These are phyloP conservation scores for Claviceps quebecensis DNA, from an alignment of 2,329 filamentous ascomycete genomes.

Conservation along the genomic window DNA sequence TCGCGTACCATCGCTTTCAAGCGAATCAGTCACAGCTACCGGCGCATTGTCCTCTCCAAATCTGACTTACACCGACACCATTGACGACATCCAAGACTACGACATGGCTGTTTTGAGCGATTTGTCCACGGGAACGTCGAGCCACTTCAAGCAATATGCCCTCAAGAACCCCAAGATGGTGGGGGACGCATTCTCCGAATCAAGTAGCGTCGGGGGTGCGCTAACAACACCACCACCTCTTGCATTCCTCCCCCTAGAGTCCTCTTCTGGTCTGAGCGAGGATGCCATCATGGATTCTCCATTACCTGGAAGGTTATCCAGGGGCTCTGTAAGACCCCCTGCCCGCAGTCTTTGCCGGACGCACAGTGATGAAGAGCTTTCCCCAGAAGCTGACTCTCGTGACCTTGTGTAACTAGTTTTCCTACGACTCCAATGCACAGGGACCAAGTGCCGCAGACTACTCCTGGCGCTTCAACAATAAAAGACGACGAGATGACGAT, in stretches of 20 bases:
- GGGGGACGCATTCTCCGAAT: constrained; percentile 69
- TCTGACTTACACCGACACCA: constrained; percentile 45
- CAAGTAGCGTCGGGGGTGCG: constrained; percentile 36
- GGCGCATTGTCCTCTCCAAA: constrained; percentile 57
- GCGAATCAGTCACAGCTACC: constrained; percentile 33
- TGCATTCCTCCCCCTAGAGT: constrained; percentile 43
- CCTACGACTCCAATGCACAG: constrained; percentile 21
- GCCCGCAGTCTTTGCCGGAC: background rate
- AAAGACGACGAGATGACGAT: constrained; percentile 81
- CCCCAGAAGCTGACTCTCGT: background rate
- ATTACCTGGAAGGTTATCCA: constrained; percentile 24
- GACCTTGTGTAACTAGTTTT: constrained; percentile 3
- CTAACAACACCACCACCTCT: constrained; percentile 52
- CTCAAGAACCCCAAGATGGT: constrained; percentile 55
- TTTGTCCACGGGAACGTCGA: constrained; percentile 32
- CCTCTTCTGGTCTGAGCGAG: constrained; percentile 49
- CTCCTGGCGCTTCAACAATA: constrained; percentile 63
- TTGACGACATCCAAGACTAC: constrained; percentile 60
- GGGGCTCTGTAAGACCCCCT: constrained; percentile 13
- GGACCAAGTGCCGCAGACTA: constrained; percentile 58
- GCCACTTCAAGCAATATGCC: constrained; percentile 62
- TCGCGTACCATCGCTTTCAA: constrained; percentile 21
- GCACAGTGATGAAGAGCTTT: background rate
- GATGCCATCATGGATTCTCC: constrained; percentile 64
- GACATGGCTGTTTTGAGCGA: constrained; percentile 53